Percentiles rank a stretch among this genome's conserved stretches.
Evolutionary conservation across 148 eudicot species (phyloP).

Genomic region (Rhododendron ovatum): DNA sequence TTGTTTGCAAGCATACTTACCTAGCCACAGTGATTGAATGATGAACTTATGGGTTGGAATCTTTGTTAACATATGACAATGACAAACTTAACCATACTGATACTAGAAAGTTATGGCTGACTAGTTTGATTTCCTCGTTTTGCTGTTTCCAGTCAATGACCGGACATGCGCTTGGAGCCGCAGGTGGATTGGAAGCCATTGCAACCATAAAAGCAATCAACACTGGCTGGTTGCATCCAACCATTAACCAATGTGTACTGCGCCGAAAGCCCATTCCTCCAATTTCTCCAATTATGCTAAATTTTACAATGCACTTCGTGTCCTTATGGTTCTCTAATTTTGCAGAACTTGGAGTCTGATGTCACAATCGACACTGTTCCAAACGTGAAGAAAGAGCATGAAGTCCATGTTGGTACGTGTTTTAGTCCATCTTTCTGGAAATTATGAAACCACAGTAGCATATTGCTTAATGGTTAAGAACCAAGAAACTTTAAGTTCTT

Average conservation of each 20-base stretch:
- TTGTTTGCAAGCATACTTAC: not conserved
- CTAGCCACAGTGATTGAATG: not conserved
- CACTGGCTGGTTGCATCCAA: constrained; percentile 71
- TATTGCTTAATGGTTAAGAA: not conserved
- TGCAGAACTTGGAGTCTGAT: constrained; percentile 48
- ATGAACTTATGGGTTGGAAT: not conserved
- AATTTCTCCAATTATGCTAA: not conserved
- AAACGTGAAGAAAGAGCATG: constrained; percentile 48
- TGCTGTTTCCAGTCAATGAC: constrained; percentile 39
- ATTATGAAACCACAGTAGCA: not conserved
- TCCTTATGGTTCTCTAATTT: not conserved
- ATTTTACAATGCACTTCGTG: not conserved
- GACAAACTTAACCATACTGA: not conserved
- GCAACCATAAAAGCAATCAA: constrained; percentile 61
- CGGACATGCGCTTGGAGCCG: constrained; percentile 68
- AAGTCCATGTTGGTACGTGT: constrained; percentile 56
- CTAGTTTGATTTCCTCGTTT: not conserved
- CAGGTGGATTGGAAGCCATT: constrained; percentile 69
- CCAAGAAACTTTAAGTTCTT: not conserved
- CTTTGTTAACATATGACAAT: not conserved
- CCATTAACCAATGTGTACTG: constrained; percentile 56
- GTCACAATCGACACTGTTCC: constrained; percentile 67
- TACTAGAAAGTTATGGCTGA: not conserved
- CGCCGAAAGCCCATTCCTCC: not conserved
- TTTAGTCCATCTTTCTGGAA: not conserved